Conservation (phyloP, 208 protist genomes). For the Trypanosoma brucei region DNA sequence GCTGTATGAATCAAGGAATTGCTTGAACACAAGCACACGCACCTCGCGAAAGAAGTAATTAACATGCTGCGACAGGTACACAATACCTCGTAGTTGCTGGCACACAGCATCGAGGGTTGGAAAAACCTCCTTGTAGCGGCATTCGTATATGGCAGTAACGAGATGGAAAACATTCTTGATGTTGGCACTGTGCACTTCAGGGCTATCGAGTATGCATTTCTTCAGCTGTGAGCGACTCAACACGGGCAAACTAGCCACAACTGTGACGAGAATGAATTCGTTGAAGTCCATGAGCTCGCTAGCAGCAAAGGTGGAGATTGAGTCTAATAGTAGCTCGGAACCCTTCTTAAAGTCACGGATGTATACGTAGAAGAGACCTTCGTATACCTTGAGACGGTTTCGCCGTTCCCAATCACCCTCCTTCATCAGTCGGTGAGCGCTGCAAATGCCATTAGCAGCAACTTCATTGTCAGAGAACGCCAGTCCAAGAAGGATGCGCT, state of each 20-base stretch:
- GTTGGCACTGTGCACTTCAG: constrained; percentile 90
- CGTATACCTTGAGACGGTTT: constrained; percentile 99
- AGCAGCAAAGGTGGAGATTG: constrained; percentile 97
- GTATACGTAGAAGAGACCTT: constrained; percentile 94
- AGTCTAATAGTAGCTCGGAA: constrained; percentile 93
- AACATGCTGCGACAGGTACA: constrained; percentile 92
- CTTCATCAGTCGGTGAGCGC: constrained; percentile 93
- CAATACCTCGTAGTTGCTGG: constrained; percentile 84
- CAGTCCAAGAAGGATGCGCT: constrained; percentile 94
- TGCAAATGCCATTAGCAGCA: constrained; percentile 86
- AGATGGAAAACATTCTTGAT: constrained; percentile 86
- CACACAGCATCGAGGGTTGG: constrained; percentile 86
- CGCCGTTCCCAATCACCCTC: constrained; percentile 98
- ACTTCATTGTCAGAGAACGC: constrained; percentile 93
- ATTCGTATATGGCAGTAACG: constrained; percentile 93
- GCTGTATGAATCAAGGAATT: constrained; percentile 99
- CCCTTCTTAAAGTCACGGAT: constrained; percentile 94
- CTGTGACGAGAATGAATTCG: constrained; percentile 94
- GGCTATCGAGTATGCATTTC: constrained; percentile 85
- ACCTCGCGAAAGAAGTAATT: constrained; percentile 97
- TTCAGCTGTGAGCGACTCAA: constrained; percentile 88
- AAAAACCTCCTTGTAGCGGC: constrained; percentile 94
- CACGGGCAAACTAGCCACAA: constrained; percentile 86
- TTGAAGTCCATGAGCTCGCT: constrained; percentile 93
- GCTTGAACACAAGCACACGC: constrained; percentile 94